Base-by-base conservation (phyloP, 768 basidiomycete species). In the Mycena alexandri region DNA sequence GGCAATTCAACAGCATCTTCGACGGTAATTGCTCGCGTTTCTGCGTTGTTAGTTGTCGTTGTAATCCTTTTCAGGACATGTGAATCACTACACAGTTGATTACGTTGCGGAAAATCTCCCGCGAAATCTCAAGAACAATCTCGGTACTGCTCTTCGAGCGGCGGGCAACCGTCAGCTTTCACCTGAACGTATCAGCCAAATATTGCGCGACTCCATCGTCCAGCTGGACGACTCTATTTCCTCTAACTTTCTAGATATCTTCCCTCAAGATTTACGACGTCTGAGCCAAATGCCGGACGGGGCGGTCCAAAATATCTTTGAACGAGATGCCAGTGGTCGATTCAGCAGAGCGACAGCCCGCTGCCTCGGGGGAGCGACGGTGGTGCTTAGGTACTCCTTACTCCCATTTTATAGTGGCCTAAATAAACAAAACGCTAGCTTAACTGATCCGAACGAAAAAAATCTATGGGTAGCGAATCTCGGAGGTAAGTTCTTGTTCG, bases 381-480 rank as follows among this genome's bases (percentile, higher is more conserved):
- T 84, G 9, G 77, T 89, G 38, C 76, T 90, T 51, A 71, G 69
- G 69, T 71, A 64, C 19, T 16, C 42, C 6, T 29, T 36, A 12
- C 41, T 44, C 12, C 47, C 13, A 11, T 17, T 21, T 43, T 38
- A 14, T 22, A 44, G 4, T 43, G 33, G 29, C 36, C 16, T 34
- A 19, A 59, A 61, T 63, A 50, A 38, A 44, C 12, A 53, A 7
- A 19, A 47, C 25, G n/a, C 21, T 13, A 81, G 87, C 56, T 78
- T 89, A 36, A 80, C 84, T 41, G 87, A 89, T 78, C 84, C 86
- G 46, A 72, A 76, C 11, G 79, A 78, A 43, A 80, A 79, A 72
- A 82, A 86, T 63, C 63, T 89, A n/a, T 89, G 89, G 89, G 69
- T 89, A 59, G 85, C 85, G 8, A 89, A 87, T 73, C 80, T 89